phyloP scores from a whole-genome alignment of 2,329 filamentous ascomycete species.

The Hymenoscyphus repandus region DNA sequence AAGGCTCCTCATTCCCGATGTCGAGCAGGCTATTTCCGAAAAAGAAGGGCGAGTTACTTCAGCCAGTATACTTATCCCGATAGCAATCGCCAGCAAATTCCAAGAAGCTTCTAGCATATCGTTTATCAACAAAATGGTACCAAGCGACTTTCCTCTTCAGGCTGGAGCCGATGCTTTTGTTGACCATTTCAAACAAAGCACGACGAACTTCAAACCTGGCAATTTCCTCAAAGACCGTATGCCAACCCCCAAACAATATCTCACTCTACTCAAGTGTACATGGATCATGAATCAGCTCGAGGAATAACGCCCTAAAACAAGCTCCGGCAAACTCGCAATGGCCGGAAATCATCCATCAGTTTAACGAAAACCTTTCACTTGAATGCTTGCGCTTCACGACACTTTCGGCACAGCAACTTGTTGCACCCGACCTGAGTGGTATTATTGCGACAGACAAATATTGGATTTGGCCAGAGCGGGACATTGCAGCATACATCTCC shows the following conservation, averaged over 20 bases:
- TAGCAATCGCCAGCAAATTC: constrained; percentile 11
- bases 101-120: constrained; percentile 6
- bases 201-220: constrained; percentile 9
- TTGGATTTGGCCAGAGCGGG: constrained; percentile 10
- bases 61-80: constrained; percentile 5
- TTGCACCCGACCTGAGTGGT: constrained; percentile 6
- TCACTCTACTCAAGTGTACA: constrained; percentile 10
- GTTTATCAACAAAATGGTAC: not conserved
- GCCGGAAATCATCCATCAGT: not conserved
- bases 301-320: constrained; percentile 1
- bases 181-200: constrained; percentile 9
- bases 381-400: constrained; percentile 12
- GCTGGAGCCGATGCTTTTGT: constrained; percentile 15
- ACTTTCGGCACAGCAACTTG: constrained; percentile 6
- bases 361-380: constrained; percentile 10
- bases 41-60: not conserved
- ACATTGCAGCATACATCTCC: constrained; percentile 12
- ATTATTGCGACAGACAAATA: constrained; percentile 3
- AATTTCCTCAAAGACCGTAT: constrained; percentile 11
- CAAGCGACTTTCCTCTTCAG: constrained; percentile 11
- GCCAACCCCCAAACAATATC: constrained; percentile 7
- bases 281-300: constrained; percentile 11
- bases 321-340: constrained; percentile 1
- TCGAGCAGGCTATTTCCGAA: constrained; percentile 13
- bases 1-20: constrained; percentile 12